phyloP scores from a whole-genome alignment of 768 basidiomycete species.

The Boletus pseudopeckii region DNA sequence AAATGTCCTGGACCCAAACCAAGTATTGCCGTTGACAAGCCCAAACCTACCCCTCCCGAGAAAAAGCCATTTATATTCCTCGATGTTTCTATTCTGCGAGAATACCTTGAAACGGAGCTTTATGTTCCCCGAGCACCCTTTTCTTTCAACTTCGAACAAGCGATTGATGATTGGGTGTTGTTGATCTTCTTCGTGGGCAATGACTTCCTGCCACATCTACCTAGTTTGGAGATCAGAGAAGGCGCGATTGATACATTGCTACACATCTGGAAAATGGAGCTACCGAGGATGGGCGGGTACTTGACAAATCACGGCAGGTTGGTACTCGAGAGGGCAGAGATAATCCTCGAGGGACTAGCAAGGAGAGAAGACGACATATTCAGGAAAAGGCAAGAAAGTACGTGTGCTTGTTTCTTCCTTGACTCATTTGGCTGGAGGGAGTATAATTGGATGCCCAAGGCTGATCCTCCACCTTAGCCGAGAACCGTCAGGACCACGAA shows the following conservation, averaged over 20 bases:
- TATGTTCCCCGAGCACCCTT: constrained; percentile 74
- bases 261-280: constrained; percentile 91
- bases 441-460: constrained; percentile 4
- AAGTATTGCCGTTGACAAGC: constrained; percentile 43
- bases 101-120: constrained; percentile 97
- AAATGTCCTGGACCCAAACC: constrained; percentile 85
- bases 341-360: constrained; percentile 96
- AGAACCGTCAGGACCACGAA: constrained; percentile 90
- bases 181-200: constrained; percentile 99
- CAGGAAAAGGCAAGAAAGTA: constrained; percentile 85
- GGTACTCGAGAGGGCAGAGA: constrained; percentile 80
- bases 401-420: constrained; percentile 33
- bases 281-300: constrained; percentile 97
- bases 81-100: constrained; percentile 91
- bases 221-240: constrained; percentile 97
- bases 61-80: constrained; percentile 99
- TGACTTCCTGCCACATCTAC: constrained; percentile 95
- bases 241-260: constrained; percentile 97
- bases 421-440: background rate
- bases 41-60: constrained; percentile 51
- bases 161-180: constrained; percentile 99
- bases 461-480: constrained; percentile 50
- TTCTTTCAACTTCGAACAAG: constrained; percentile 90
- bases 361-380: constrained; percentile 95
- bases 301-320: constrained; percentile 90